Evolutionary conservation across 1,284 basidiomycete genomes (phyloP).

Genomic region (Cutaneotrichosporon daszewskae): DNA sequence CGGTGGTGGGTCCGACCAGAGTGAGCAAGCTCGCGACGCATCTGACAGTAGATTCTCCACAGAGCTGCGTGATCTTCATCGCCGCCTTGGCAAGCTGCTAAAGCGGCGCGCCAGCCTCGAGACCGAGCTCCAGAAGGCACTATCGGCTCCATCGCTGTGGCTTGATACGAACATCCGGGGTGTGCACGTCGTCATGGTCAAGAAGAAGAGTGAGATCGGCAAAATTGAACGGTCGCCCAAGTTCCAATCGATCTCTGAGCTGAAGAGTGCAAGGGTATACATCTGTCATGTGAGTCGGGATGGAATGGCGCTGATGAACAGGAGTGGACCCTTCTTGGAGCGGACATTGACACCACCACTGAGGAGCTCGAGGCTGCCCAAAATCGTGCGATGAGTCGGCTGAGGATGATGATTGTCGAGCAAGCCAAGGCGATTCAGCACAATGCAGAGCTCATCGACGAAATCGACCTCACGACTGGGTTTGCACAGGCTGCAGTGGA

Average conservation of each 20-base stretch:
- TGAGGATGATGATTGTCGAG: slow-evolving; percentile 64
- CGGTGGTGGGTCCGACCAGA: slow-evolving; percentile 64
- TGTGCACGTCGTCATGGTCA: slow-evolving; percentile 11
- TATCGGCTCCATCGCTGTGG: slow-evolving; percentile 49
- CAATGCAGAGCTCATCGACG: slow-evolving; percentile 78
- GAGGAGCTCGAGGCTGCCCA: slow-evolving; percentile 58
- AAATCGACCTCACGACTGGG: slow-evolving; percentile 76
- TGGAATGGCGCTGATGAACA: too few species aligned
- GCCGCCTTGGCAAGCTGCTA: slow-evolving; percentile 16
- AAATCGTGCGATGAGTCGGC: slow-evolving; percentile 61
- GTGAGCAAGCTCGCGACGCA: slow-evolving; percentile 50
- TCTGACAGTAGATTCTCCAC: slow-evolving; percentile 59
- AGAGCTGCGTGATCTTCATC: slow-evolving; percentile 56
- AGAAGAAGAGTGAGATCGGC: slow-evolving; percentile 54
- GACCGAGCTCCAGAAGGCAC: slow-evolving; percentile 40
- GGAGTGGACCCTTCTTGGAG: slow-evolving; percentile 66
- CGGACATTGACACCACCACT: slow-evolving; percentile 58
- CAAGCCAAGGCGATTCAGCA: slow-evolving; percentile 57
- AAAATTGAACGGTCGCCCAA: slow-evolving; percentile 24
- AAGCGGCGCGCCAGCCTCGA: slow-evolving; percentile 28
- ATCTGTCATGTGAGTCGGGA: too few species aligned
- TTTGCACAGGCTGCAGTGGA: slow-evolving; percentile 80
- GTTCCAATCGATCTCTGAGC: slow-evolving; percentile 23
- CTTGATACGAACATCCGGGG: slow-evolving; percentile 6
- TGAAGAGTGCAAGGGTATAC: slow-evolving; percentile 42